phyloP scores from a whole-genome alignment of 345 rosid species.

The Rhodamnia rubescens region DNA sequence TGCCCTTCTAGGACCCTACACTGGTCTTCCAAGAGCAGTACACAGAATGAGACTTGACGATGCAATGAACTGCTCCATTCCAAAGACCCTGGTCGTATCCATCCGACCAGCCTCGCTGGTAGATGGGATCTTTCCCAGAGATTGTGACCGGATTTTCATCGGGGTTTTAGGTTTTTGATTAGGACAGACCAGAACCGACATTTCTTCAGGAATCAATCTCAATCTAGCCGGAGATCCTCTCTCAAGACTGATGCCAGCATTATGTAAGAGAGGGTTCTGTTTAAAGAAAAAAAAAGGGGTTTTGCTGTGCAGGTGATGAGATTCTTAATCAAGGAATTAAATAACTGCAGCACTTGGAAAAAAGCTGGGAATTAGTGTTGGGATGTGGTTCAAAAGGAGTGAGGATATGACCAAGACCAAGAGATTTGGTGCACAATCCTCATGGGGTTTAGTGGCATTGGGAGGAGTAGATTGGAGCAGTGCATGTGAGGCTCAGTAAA shows the following conservation, averaged over 20 bases:
- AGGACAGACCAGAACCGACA: neutral
- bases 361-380: neutral
- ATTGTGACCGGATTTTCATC: neutral
- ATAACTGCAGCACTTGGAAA: neutral
- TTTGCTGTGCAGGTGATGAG: neutral
- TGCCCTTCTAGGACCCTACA: neutral
- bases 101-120: neutral
- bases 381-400: neutral
- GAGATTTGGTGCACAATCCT: neutral
- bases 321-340: neutral
- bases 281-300: neutral
- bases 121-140: neutral
- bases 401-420: neutral
- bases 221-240: conserved; percentile 1
- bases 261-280: neutral
- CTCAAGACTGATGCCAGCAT: neutral
- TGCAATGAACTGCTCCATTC: neutral
- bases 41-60: neutral
- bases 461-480: conserved; percentile 3
- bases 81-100: neutral
- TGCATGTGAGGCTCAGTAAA: conserved; percentile 2
- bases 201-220: conserved; percentile 4
- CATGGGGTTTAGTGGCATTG: neutral
- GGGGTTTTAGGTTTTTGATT: neutral
- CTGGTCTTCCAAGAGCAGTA: neutral